Percentiles rank a stretch among this genome's conserved stretches.
Conservation (phyloP, 176 grass and related monocot species). For the Raddia guianensis region DNA sequence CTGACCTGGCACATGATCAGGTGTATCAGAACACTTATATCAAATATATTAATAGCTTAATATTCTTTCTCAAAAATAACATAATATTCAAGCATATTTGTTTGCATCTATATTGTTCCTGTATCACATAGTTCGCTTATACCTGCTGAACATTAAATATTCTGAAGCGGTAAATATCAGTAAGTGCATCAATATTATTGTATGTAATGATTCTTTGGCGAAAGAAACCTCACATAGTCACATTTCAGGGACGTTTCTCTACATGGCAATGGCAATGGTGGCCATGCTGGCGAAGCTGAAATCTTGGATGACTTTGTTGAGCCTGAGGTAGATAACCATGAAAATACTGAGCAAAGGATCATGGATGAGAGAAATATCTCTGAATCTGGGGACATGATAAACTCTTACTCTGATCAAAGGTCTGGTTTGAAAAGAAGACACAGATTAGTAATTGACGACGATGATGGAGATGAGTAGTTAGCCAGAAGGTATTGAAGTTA, state of each 20-base stretch:
- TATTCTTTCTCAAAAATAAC: too few species aligned
- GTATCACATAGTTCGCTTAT: conserved; percentile 8
- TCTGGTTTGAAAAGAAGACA: conserved; percentile 62
- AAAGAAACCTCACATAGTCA: conserved; percentile 13
- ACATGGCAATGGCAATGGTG: conserved; percentile 31
- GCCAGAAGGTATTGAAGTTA: not conserved
- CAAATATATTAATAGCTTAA: too few species aligned
- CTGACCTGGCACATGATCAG: too few species aligned
- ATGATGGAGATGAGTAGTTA: conserved; percentile 56
- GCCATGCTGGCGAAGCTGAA: conserved; percentile 41
- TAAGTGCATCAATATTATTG: conserved; percentile 23
- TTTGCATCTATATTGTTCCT: not conserved
- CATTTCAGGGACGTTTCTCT: conserved; percentile 47
- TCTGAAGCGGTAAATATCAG: not conserved
- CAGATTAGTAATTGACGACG: conserved; percentile 67
- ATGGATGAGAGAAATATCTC: conserved; percentile 32
- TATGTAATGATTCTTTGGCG: not conserved
- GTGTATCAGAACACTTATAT: too few species aligned
- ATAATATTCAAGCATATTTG: not conserved
- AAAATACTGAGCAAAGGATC: conserved; percentile 10
- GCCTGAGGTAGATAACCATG: conserved; percentile 42
- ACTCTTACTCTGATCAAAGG: conserved; percentile 26
- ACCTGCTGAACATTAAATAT: conserved; percentile 20
- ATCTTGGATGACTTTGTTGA: conserved; percentile 57
- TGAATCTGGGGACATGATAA: conserved; percentile 43